Percentiles rank a stretch among this genome's conserved stretches.
phyloP scores from a whole-genome alignment of 225 moss, liverwort and hornwort genomes.

The Bryoerythrophyllum caledonicum region DNA sequence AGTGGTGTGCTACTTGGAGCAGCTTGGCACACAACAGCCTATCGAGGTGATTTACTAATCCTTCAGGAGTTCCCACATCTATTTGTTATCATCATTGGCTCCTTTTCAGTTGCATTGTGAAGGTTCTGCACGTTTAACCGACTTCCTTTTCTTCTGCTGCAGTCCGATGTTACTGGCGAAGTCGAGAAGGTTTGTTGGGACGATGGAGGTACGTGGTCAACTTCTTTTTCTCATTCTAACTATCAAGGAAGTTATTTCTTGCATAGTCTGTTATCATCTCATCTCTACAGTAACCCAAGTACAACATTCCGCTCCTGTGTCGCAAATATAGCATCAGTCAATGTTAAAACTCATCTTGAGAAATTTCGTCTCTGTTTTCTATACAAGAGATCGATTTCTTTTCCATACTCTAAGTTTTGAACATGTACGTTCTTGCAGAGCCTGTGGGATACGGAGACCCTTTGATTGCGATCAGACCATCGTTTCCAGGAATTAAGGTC shows the following conservation, averaged over 20 bases:
- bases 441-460: conserved; percentile 99
- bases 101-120: background rate
- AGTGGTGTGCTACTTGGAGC: conserved; percentile 98
- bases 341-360: background rate
- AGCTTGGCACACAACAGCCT: conserved; percentile 98
- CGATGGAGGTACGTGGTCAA: conserved; percentile 52
- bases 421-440: conserved; percentile 51
- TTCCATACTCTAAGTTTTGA: background rate
- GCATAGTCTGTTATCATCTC: conserved; percentile 14
- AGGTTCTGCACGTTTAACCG: background rate
- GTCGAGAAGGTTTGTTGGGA: conserved; percentile 64
- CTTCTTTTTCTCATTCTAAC: background rate
- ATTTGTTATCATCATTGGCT: background rate
- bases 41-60: conserved; percentile 63
- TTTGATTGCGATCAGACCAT: conserved; percentile 87
- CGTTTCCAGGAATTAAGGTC: conserved; percentile 91
- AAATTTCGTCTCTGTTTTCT: background rate
- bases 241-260: background rate
- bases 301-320: background rate
- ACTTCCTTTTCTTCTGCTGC: conserved; percentile 16
- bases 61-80: background rate
- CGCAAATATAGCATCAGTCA: background rate
- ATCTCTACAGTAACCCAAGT: background rate
- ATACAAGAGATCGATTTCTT: background rate
- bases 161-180: conserved; percentile 64